phyloP scores from a whole-genome alignment of 1,284 basidiomycete genomes.

The Inonotus obliquus region DNA sequence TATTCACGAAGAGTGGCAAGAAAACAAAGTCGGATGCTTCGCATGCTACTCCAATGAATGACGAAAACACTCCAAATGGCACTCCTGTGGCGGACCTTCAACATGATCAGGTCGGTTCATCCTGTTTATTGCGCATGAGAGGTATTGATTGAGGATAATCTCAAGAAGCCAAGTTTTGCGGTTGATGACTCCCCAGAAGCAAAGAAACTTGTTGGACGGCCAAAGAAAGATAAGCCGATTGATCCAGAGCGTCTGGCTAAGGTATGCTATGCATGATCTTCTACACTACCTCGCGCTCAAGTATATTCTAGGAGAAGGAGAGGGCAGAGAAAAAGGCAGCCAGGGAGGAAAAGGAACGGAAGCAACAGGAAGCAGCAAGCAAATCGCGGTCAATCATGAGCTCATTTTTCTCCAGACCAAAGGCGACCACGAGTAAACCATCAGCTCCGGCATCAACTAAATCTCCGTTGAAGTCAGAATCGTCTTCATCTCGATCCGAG shows the following conservation, averaged over 20 bases:
- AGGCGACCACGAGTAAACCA: constrained; percentile 24
- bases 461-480: constrained; percentile 31
- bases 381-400: constrained; percentile 73
- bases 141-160: background rate
- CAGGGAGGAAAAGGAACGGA: constrained; percentile 63
- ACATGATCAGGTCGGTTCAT: constrained; percentile 3
- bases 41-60: background rate
- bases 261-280: constrained; percentile 34
- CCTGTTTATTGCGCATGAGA: background rate
- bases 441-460: constrained; percentile 26
- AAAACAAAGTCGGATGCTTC: constrained; percentile 34
- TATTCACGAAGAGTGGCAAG: constrained; percentile 50
- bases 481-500: constrained; percentile 48
- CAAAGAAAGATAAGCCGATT: constrained; percentile 49
- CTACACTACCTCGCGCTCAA: background rate
- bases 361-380: constrained; percentile 59
- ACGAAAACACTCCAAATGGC: background rate
- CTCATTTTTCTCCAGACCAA: constrained; percentile 67
- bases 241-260: constrained; percentile 61
- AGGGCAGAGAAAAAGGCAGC: constrained; percentile 59
- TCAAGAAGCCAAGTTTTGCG: background rate
- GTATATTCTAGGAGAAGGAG: constrained; percentile 52
- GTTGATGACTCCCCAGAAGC: constrained; percentile 15
- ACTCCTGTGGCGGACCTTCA: background rate
- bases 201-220: constrained; percentile 30